Base-by-base conservation (phyloP, 805 yeast genomes). In the Candida coquimbonensis region DNA sequence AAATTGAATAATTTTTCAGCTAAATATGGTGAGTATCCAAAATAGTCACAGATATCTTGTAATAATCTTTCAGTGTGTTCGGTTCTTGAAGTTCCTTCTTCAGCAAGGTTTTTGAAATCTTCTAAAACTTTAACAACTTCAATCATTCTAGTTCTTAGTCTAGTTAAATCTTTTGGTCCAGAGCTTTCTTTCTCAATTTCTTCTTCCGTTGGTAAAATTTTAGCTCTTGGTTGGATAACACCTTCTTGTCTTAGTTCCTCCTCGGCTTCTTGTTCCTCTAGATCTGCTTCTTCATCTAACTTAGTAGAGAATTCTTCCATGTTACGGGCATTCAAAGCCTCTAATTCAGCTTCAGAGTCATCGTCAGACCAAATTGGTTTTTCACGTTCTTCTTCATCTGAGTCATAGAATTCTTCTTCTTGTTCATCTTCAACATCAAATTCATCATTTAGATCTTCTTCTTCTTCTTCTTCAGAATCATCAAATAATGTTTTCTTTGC, bases 61-160 rank as follows among this genome's bases (percentile, higher is more conserved):
- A 91, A 67, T 50, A 93, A 72, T 66, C 95, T 81, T 46, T 80
- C 81, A 39, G 77, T 73, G 62, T 93, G 89, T 52, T 89, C 95
- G 19, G 83, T 69, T 69, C 99, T 83, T 40, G 91, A 81, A 61
- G 78, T 80, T 13, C 96, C 96, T 56, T 80, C 90, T 63, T 89
- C 96, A 8, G 88, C 83, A 57, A 87, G 62, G 43, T 71, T 83
- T 61, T 80, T 81, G 70, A 91, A 88, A 65, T 91, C 87, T 65
- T 91, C 97, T 56, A 93, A 75, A 16, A 91, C 96, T 63, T 90
- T 90, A 42, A 90, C 91, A 51, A 95, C 79, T 69, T 93, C 99
- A 55, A 91, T 80, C 85, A 93, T 91, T 69, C 99, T 81, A 17
- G 96, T 87, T 67, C 98, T 81, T 8, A 87, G 76, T 56, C 86